These are phyloP conservation scores for Fusarium cicatricum DNA, from an alignment of 2,329 filamentous ascomycete species.

Conservation along the genomic window DNA sequence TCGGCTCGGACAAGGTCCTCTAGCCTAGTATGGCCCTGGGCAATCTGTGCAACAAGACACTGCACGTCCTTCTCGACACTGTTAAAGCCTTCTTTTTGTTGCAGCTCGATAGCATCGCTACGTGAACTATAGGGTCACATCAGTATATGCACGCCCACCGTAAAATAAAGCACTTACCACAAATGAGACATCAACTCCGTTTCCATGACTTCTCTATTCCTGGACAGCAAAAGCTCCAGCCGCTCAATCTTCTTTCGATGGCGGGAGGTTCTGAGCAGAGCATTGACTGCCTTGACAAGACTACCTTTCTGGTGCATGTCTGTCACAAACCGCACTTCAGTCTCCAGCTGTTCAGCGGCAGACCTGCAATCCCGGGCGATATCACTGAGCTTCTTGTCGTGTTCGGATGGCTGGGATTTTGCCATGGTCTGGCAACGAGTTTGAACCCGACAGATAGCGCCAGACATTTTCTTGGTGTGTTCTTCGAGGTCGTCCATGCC, in stretches of 20 bases:
- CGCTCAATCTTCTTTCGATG: constrained; percentile 12
- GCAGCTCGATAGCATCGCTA: neutral
- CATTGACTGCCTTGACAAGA: neutral
- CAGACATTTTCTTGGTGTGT: neutral
- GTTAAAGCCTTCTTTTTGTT: neutral
- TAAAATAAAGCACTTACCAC: neutral
- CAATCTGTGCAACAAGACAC: neutral
- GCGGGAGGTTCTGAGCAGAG: neutral
- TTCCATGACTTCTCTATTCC: constrained; percentile 5
- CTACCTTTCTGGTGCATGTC: neutral
- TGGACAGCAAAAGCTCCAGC: neutral
- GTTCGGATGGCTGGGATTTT: no score
- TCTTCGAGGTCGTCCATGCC: neutral
- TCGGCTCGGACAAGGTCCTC: neutral
- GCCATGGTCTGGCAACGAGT: neutral
- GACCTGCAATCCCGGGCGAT: neutral
- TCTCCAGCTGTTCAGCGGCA: neutral
- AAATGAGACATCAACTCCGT: neutral
- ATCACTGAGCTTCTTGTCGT: neutral
- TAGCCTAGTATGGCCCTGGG: neutral
- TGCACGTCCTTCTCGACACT: neutral
- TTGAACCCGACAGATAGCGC: neutral
- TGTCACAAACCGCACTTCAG: neutral
- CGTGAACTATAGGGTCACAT: neutral
- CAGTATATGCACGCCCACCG: neutral